phyloP scores from a whole-genome alignment of 2,329 filamentous ascomycete species.

The Eutypa lata region DNA sequence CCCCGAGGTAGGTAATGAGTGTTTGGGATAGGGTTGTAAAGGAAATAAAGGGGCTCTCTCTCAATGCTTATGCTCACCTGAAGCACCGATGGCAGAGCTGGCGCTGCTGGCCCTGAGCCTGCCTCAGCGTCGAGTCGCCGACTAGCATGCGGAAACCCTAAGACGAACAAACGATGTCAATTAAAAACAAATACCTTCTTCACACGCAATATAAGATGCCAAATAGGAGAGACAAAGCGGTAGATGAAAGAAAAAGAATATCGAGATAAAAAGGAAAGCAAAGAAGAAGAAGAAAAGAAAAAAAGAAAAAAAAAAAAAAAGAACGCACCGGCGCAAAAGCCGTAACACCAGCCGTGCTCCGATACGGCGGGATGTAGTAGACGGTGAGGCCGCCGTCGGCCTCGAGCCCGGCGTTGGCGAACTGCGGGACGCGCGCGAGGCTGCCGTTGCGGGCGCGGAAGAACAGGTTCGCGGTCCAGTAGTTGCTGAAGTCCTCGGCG shows the following conservation, averaged over 20 bases:
- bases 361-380: conserved; percentile 16
- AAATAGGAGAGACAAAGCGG: too few relatives aligned
- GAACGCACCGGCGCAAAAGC: conserved; percentile 33
- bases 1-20: too few relatives aligned
- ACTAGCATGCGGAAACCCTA: conserved; percentile 39
- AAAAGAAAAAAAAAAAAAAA: neutral
- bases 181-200: too few relatives aligned
- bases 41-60: too few relatives aligned
- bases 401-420: conserved; percentile 23
- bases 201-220: too few relatives aligned
- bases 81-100: conserved; percentile 40
- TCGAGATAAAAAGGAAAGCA: too few relatives aligned
- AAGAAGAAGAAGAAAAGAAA: neutral
- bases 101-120: conserved; percentile 31
- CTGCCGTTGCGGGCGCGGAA: conserved; percentile 27
- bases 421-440: conserved; percentile 24
- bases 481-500: conserved; percentile 27
- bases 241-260: too few relatives aligned
- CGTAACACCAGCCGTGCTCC: conserved; percentile 31
- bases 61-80: too few relatives aligned
- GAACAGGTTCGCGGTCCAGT: conserved; percentile 32
- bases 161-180: too few relatives aligned
- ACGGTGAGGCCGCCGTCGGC: conserved; percentile 22
- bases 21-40: too few relatives aligned
- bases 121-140: conserved; percentile 29